Conservation (phyloP, 805 yeast genomes). For the Candida suzukii region DNA sequence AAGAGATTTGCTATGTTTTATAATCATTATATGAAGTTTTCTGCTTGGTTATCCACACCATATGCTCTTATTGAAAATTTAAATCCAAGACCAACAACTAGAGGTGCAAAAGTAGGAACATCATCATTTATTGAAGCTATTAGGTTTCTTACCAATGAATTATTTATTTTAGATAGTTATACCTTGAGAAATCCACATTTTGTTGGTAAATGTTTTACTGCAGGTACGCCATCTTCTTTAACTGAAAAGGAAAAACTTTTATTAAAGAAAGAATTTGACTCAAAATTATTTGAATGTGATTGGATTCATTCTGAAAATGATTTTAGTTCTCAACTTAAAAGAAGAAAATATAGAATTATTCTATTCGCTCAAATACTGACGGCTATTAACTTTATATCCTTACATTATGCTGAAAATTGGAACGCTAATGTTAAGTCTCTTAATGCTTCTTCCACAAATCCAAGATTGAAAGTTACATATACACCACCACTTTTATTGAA, state of each 20-base stretch:
- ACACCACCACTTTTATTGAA: constrained; percentile 7
- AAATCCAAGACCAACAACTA: not conserved
- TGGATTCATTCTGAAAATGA: constrained; percentile 20
- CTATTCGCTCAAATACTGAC: constrained; percentile 21
- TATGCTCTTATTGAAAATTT: not conserved
- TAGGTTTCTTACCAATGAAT: not conserved
- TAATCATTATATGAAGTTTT: constrained; percentile 11
- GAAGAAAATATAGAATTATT: constrained; percentile 10
- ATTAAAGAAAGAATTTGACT: constrained; percentile 4
- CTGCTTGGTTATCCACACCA: constrained; percentile 8
- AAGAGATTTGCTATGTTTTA: too few relatives aligned
- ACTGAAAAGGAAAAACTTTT: not conserved
- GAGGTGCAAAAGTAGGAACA: not conserved
- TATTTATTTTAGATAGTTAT: not conserved
- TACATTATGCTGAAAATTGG: constrained; percentile 11
- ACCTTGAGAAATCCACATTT: too few relatives aligned
- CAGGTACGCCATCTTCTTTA: not conserved
- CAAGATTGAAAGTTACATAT: constrained; percentile 16
- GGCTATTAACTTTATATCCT: constrained; percentile 7
- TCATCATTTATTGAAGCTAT: not conserved
- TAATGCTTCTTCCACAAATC: constrained; percentile 7
- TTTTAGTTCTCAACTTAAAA: constrained; percentile 11
- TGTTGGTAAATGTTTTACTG: too few relatives aligned
- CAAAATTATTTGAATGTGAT: constrained; percentile 17
- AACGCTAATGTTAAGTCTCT: constrained; percentile 9